Base-by-base conservation (phyloP, 1,139 yeast species). In the Zygoascus hellenicus region DNA sequence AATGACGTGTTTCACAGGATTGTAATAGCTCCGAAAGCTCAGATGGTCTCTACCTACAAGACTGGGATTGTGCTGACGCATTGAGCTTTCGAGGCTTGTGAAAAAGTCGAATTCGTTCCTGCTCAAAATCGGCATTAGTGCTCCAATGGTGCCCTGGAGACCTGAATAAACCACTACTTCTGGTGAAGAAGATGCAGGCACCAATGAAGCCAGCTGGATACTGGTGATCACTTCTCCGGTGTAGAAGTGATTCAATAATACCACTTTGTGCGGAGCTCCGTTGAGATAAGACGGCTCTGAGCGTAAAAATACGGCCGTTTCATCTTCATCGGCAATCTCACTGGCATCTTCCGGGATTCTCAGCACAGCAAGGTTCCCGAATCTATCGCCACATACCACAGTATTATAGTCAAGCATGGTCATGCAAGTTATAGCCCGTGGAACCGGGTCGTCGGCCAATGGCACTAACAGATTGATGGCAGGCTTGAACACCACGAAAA, bases 351-450 rank as follows among this genome's bases (percentile, higher is more conserved):
- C 65, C 0, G 84, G 77, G 41, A 83, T 65, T 53, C 96, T 68
- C 35, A 86, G 65, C 1, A 86, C 76, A 65, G 83, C 81, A 0
- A 90, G 47, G 58, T 83, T 86, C 1, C 98, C 97, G 66, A 84
- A 89, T 58, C 81, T 83, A 61, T 92, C 98, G n/a, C 96, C 96
- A 0, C 85, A 88, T 35, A 85, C 69, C 0, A 85, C 75, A 0
- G 97, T 88, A 50, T 80, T 81, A 49, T 78, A 75, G 63, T 92
- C 98, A 6, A 92, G 65, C 55, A 78, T 66, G 2, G 71, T 59
- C 41, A 83, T 55, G 1, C 81, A 60, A 0, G 95, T 83, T 2
- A 83, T 71, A 59, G 83, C 86, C 31, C 97, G 71, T 41, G 80
- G 72, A 43, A 82, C 66, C 0, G 74, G 66, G 64, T 92, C 97